Evolutionary conservation across 495 filamentous ascomycete species (phyloP), one percentile per base, ranked within the genome.

Genomic region (Bacidia rubella): DNA sequence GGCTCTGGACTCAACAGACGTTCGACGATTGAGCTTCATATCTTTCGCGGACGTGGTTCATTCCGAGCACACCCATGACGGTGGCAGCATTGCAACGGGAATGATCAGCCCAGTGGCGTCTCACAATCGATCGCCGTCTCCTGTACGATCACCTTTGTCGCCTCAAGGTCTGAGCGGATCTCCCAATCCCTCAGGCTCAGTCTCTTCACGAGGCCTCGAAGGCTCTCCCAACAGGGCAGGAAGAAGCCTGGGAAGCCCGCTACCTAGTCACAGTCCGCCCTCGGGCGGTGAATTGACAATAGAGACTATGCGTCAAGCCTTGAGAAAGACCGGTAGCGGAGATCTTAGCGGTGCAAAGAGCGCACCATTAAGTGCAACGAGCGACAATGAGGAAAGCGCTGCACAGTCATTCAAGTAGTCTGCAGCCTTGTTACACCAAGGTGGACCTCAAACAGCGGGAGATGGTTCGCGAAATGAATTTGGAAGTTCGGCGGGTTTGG

Each of bases 31-130:
- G 47, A 86, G 81, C 65, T 95, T 95, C 69, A 94, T 95, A 63
- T 90, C 86, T 15, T 95, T 95, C 63, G 87, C 90, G 25, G 89
- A 95, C 61, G 86, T 95, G 11, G 87, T 95, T n/a, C 86, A 92
- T 63, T 77, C 84, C 22, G 89, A 95, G 62, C 88, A 94, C 61
- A 70, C 72, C 2, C 80, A 74, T 39, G 74, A 75, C 44, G 57
- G 55, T 46, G 62, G 66, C 19, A 72, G 70, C 26, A 74, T 70
- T 49, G 35, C 51, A 12, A 48, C 62, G 11, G 51, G 52, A 40
- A 62, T 70, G 54, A 77, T 39, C 54, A 80, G 73, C 53, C 74
- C 70, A 35, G 60, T 75, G 27, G 60, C 67, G 3, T 74, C 75
- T 27, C 66, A 68, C 21, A 81, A 86, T 62, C 79, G 83, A 11